A percentile compares a stretch with the other conserved stretches of the same genome.
phyloP scores from a whole-genome alignment of 306 rosid species.

The Malus orientalis region DNA sequence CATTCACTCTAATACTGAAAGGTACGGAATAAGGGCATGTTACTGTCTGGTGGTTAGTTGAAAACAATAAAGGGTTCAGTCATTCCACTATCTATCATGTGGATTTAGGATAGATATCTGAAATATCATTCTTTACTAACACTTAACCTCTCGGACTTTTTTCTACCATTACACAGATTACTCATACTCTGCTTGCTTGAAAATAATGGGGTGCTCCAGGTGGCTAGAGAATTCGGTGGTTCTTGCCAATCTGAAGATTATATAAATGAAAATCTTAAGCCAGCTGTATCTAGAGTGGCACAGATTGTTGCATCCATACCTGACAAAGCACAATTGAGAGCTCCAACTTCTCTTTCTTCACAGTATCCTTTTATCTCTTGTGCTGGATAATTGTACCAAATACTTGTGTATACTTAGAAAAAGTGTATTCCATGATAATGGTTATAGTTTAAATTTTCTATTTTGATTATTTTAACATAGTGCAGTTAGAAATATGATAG shows the following conservation, averaged over 20 bases:
- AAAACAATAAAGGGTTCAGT: background rate
- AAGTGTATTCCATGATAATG: conserved; percentile 2
- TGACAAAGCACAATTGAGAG: conserved; percentile 74
- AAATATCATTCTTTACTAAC: conserved; percentile 8
- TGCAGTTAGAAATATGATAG: conserved; percentile 8
- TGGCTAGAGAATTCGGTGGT: conserved; percentile 66
- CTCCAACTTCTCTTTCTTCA: conserved; percentile 54
- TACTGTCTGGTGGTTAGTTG: background rate
- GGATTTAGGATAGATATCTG: background rate
- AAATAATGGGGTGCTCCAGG: conserved; percentile 66
- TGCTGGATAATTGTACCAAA: conserved; percentile 9
- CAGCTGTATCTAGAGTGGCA: conserved; percentile 52
- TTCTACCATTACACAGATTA: conserved; percentile 43
- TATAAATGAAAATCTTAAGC: conserved; percentile 22
- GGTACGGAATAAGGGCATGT: conserved; percentile 26
- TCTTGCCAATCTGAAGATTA: conserved; percentile 25
- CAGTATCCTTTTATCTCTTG: conserved; percentile 61
- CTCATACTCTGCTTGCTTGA: conserved; percentile 69
- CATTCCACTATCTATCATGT: background rate
- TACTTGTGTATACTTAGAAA: conserved; percentile 5
- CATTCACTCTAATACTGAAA: conserved; percentile 58
- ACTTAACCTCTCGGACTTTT: background rate
- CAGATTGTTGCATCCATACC: conserved; percentile 84
- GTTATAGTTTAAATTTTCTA: background rate
- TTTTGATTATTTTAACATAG: background rate